Conservation (phyloP, 495 filamentous ascomycete species). For the Tuber melanosporum region DNA sequence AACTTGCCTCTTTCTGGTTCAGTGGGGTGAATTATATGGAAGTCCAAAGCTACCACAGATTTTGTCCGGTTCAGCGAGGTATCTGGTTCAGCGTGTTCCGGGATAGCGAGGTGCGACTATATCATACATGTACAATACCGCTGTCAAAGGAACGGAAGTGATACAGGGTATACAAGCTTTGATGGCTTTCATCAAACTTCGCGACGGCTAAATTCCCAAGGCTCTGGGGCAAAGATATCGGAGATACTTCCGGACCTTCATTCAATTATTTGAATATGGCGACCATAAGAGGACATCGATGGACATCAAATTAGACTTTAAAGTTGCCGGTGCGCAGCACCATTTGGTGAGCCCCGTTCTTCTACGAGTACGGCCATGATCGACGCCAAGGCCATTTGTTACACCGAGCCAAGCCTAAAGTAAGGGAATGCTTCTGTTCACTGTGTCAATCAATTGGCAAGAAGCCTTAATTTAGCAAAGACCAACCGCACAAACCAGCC, state of each 20-base stretch:
- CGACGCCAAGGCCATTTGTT: neutral
- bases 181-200: neutral
- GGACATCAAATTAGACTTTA: slow-evolving; percentile 3
- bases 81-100: no score
- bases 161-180: neutral
- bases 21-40: no score
- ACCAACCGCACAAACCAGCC: neutral
- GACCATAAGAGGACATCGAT: neutral
- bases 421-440: neutral
- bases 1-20: no score
- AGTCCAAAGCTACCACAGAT: no score
- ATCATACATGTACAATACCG: neutral
- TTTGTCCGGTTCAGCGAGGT: no score
- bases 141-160: neutral
- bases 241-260: neutral
- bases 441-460: neutral
- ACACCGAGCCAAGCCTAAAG: neutral
- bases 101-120: no score
- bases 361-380: neutral
- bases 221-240: neutral
- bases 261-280: neutral
- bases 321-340: neutral
- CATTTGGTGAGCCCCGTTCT: neutral
- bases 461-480: neutral
- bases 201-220: neutral